Evolutionary conservation across 73 alveolate genomes (phyloP), one percentile per base, ranked within the genome.

Genomic region (Urostyla sp.): DNA sequence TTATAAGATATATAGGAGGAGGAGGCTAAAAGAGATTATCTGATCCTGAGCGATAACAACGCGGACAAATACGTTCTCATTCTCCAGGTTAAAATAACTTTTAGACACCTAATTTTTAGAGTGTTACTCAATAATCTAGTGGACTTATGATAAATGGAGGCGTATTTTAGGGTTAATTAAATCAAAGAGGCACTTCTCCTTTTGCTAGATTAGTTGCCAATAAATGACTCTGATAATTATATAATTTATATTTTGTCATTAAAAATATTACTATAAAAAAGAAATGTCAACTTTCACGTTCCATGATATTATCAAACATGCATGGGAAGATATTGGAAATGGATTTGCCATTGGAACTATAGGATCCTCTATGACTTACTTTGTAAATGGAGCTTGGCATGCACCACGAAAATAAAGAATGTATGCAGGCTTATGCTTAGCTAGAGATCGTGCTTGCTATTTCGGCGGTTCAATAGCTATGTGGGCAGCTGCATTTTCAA

Each of bases 181-280:
- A 63, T 34, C 44, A 57, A 6, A 63, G 79, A 40, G 79, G 79
- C 0, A 46, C 44, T 4, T 43, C 61, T 38, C 79, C 79, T 3
- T 63, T 18, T 40, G 59, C 79, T 13, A 63, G 79, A 63, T 21
- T 13, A 5, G 28, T 15, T 18, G 36, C 23, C 51, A 15, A 40
- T 40, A 11, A 40, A 11, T 11, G 15, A 15, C 15, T 11, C 51
- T 11, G 15, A 40, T 40, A 40, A 40, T 15, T 11, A 40, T 40
- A 40, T 40, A 40, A 15, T 10, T 11, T 10, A 15, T 11, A 40
- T 40, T 40, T 11, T 11, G 10, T 11, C 51, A 11, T 15, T 40
- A 40, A 40, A 40, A 40, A 11, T 11, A 40, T 40, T 10, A 40
- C 10, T 40, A 40, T 40, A 15, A 40, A 40, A 40, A 10, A 40